Evolutionary conservation across 805 yeast species (phyloP).

Genomic region (Sugiyamaella boreocaroliniensis): DNA sequence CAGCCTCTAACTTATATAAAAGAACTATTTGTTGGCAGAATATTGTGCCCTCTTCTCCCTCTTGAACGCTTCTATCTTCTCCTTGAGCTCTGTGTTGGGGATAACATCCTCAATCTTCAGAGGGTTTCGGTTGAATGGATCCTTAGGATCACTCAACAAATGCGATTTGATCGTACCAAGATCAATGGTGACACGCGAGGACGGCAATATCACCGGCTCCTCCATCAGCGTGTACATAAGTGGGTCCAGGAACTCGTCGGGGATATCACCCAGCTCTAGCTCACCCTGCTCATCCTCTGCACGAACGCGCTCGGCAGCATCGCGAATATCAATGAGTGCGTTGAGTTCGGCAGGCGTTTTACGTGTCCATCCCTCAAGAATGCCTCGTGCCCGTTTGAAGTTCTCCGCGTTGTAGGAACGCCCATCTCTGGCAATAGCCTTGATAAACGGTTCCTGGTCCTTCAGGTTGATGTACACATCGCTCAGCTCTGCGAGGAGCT

Average conservation of each 20-base stretch:
- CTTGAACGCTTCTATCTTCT: slow-evolving; percentile 55
- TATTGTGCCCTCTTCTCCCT: slow-evolving; percentile 31
- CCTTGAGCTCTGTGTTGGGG: slow-evolving; percentile 65
- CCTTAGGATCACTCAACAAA: slow-evolving; percentile 87
- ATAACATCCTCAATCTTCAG: slow-evolving; percentile 79
- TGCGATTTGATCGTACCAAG: slow-evolving; percentile 90
- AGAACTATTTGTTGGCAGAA: not conserved
- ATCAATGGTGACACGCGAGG: slow-evolving; percentile 79
- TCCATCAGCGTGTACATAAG: slow-evolving; percentile 93
- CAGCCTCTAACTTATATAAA: not conserved
- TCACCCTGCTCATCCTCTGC: slow-evolving; percentile 64
- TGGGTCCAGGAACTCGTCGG: slow-evolving; percentile 96
- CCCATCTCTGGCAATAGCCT: slow-evolving; percentile 84
- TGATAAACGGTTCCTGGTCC: slow-evolving; percentile 54
- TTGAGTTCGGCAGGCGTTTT: slow-evolving; percentile 51
- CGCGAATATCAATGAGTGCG: slow-evolving; percentile 49
- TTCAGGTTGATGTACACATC: slow-evolving; percentile 72
- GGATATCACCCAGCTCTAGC: slow-evolving; percentile 82
- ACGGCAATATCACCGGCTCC: slow-evolving; percentile 92
- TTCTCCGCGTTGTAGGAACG: slow-evolving; percentile 69
- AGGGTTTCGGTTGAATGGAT: slow-evolving; percentile 94
- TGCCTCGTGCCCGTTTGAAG: slow-evolving; percentile 64
- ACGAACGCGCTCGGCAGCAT: slow-evolving; percentile 56
- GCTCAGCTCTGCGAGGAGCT: slow-evolving; percentile 59
- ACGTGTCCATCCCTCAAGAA: slow-evolving; percentile 49